A percentile compares a stretch with the other conserved stretches of the same genome.
These are phyloP conservation scores for Cenococcum geophilum DNA, from an alignment of 495 filamentous ascomycete species.

Conservation along the genomic window DNA sequence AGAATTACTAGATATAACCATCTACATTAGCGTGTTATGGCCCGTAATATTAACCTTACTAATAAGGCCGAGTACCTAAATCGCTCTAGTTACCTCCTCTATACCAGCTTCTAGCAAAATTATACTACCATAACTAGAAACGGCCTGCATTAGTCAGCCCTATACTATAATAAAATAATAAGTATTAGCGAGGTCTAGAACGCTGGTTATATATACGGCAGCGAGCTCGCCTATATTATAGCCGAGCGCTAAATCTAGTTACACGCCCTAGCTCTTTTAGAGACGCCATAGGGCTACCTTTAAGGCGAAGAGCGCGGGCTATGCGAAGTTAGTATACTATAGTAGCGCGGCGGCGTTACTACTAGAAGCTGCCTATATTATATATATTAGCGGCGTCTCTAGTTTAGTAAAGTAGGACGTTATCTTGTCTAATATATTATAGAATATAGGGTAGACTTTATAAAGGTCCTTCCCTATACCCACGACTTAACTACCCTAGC, in stretches of 20 bases:
- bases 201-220: slow-evolving; percentile 7
- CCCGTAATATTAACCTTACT: slow-evolving; percentile 33
- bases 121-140: slow-evolving; percentile 15
- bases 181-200: neutral
- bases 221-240: slow-evolving; percentile 26
- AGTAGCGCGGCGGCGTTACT: neutral
- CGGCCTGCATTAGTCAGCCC: slow-evolving; percentile 9
- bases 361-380: neutral
- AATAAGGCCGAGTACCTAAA: slow-evolving; percentile 16
- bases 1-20: slow-evolving; percentile 34
- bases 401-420: slow-evolving; percentile 8
- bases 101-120: neutral
- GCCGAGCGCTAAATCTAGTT: slow-evolving; percentile 4
- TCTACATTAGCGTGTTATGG: slow-evolving; percentile 36
- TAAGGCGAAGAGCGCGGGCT: slow-evolving; percentile 42
- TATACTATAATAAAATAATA: neutral
- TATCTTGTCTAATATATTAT: slow-evolving; percentile 12
- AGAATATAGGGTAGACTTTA: slow-evolving; percentile 13
- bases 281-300: slow-evolving; percentile 43
- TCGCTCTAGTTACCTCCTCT: neutral
- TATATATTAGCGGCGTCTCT: slow-evolving; percentile 1
- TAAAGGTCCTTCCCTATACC: slow-evolving; percentile 36
- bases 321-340: slow-evolving; percentile 16
- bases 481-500: slow-evolving; percentile 38
- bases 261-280: slow-evolving; percentile 4